These are phyloP conservation scores for Colletotrichum navitas DNA, from an alignment of 2,329 filamentous ascomycete species.

Conservation along the genomic window DNA sequence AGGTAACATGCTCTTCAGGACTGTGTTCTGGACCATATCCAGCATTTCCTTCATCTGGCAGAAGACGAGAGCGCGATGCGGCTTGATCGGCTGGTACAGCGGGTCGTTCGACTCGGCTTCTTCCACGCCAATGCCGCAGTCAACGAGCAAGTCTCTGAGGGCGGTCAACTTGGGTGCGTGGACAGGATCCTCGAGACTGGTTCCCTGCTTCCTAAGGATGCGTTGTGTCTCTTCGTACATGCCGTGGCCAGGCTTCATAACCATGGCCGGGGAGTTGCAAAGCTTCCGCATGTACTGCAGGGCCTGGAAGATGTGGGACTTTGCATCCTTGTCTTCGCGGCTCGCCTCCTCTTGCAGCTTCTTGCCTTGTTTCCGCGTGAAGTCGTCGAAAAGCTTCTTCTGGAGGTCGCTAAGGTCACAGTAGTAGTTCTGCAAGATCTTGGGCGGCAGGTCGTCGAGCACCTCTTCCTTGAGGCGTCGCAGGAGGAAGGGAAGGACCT, in stretches of 20 bases:
- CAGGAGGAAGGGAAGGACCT: slow-evolving; percentile 95
- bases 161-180: slow-evolving; percentile 96
- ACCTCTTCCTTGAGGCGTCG: slow-evolving; percentile 98
- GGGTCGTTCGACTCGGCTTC: slow-evolving; percentile 70
- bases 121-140: slow-evolving; percentile 93
- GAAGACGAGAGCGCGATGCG: slow-evolving; percentile 95
- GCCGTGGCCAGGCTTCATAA: slow-evolving; percentile 94
- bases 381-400: slow-evolving; percentile 95
- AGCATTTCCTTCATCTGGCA: slow-evolving; percentile 99
- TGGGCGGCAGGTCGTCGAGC: slow-evolving; percentile 93
- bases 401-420: slow-evolving; percentile 97
- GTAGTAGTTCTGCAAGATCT: slow-evolving; percentile 99
- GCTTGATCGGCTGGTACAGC: slow-evolving; percentile 86
- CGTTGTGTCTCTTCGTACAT: slow-evolving; percentile 90
- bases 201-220: slow-evolving; percentile 82
- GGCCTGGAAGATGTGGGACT: slow-evolving; percentile 99
- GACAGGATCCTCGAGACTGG: slow-evolving; percentile 83
- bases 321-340: slow-evolving; percentile 89
- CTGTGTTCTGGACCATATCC: slow-evolving; percentile 96
- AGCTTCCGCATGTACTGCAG: slow-evolving; percentile 99
- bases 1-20: slow-evolving; percentile 90
- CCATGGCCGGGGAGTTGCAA: slow-evolving; percentile 96
- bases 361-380: slow-evolving; percentile 92
- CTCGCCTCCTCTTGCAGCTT: slow-evolving; percentile 87
- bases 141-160: slow-evolving; percentile 92